phyloP scores from a whole-genome alignment of 73 alveolate species.

The Effrenium voratum region DNA sequence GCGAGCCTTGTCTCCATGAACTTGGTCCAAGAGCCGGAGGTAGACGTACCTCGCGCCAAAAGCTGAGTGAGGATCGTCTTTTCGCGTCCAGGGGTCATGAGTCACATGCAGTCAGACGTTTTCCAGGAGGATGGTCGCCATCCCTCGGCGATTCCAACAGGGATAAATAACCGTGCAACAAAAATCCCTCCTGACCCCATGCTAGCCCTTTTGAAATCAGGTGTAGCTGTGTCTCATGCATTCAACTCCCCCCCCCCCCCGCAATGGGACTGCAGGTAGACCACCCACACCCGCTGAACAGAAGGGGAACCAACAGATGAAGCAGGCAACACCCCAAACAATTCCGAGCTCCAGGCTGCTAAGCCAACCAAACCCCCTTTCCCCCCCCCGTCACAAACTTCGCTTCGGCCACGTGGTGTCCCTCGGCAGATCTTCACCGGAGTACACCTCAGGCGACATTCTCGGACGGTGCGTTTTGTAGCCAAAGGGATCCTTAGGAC shows the following conservation, averaged over 20 bases:
- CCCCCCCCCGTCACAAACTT: neutral
- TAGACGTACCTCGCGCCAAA: slow-evolving; percentile 35
- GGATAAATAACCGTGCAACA: no score
- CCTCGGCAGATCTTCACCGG: slow-evolving; percentile 73
- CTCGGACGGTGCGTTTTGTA: neutral
- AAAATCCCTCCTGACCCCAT: no score
- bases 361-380: neutral
- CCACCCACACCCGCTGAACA: no score
- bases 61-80: neutral
- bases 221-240: no score
- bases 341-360: neutral
- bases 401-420: slow-evolving; percentile 33
- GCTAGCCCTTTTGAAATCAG: no score
- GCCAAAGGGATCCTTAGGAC: no score
- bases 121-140: no score
- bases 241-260: no score
- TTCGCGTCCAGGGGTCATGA: neutral
- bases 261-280: no score
- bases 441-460: neutral
- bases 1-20: slow-evolving; percentile 64
- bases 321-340: neutral
- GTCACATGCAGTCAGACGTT: no score
- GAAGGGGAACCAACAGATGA: no score
- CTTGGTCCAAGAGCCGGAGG: slow-evolving; percentile 30
- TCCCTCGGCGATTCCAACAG: no score